Base-by-base conservation (phyloP, 345 rosid genomes). In the Erodium maritimum region DNA sequence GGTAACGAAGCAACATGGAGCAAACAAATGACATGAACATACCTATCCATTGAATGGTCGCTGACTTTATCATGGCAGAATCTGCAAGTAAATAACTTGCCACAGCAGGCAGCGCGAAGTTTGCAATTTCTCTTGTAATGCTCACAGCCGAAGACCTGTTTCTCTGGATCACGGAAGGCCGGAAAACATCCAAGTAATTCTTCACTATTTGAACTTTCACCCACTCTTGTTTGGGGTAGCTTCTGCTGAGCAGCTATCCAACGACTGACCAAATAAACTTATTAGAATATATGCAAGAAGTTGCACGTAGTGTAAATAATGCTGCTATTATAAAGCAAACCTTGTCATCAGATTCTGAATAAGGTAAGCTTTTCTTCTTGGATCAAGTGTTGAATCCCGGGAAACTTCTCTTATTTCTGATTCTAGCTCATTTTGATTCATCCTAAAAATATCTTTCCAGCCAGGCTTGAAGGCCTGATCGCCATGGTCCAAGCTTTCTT, bases 401-500 rank as follows among this genome's bases (percentile, higher is more conserved):
- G 79, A 84, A 68, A 84, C 90, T 69, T 81, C 73, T 73, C 90
- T 75, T 68, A 84, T 84, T 70, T 79, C 86, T 42, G 86, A 75
- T 66, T 84, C 90, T 5, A 84, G 86, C 70, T 84, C 86, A 75
- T 72, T 81, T 72, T 84, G 81, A 69, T 84, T 84, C 90, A 84
- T 79, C 19, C 89, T 85, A 64, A 90, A 90, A 29, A 90, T 90
- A 78, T 87, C 95, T 62, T 85, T 85, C 96, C 96, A 83, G 33
- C 97, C 97, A 63, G 97, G 97, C 81, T 87, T 87, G 80, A 90
- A 90, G 75, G 76, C 85, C 63, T 68, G 80, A 69, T 82, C 87
- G 67, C 66, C 70, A 53, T 80, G 89, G 67, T 85, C 86, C 71
- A 85, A 64, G 66, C 73, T 73, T 64, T 85, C 91, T 61, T 69